Base-by-base conservation (phyloP, 257 asterid genomes). In the Nicotiana tabacum region DNA sequence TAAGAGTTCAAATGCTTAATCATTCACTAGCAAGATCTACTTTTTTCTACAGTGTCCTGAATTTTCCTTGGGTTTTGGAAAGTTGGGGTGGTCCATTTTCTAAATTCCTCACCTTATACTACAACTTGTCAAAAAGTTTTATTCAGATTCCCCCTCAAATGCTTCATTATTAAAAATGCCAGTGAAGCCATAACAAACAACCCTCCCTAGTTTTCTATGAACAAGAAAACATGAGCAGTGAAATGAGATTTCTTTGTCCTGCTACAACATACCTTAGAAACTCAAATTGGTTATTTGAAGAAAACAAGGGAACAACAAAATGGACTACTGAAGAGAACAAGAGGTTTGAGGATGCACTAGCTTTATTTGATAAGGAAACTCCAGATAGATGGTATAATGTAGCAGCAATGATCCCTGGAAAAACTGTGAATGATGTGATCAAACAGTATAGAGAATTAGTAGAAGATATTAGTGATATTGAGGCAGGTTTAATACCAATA, bases 321-420 rank as follows among this genome's bases (percentile, higher is more conserved):
- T 94, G 98, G 98, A 94, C 96, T 0, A 66, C 86, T 4, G 98
- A 92, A 85, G 98, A 94, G 87, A 94, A 94, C 88, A 94, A 92
- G 51, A 83, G 83, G 48, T 94, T 94, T 62, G 98, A 94, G 80
- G 89, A 88, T 77, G 98, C 98, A 4, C 91, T 94, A 2, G 97
- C 97, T 9, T 82, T 93, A 56, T 93, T 89, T 66, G 98, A 94
- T 37, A 88, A 87, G 78, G 97, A 94, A 15, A 92, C 98, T 5
- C 98, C 98, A 0, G 97, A 94, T 62, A 88, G 98, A 68, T 94
- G 98, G 98, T 83, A 83, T 82, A 93, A 93, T 85, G 97, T 94
- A 66, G 97, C 98, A 1, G 85, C 95, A 2, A 85, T 92, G 93
- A 89, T 94, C 68, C 98, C 98, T 0, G 98, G 97, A 0, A 94